Percentiles rank a stretch among this genome's conserved stretches.
phyloP scores from a whole-genome alignment of 2,329 filamentous ascomycete species.

The Penicillium palitans region DNA sequence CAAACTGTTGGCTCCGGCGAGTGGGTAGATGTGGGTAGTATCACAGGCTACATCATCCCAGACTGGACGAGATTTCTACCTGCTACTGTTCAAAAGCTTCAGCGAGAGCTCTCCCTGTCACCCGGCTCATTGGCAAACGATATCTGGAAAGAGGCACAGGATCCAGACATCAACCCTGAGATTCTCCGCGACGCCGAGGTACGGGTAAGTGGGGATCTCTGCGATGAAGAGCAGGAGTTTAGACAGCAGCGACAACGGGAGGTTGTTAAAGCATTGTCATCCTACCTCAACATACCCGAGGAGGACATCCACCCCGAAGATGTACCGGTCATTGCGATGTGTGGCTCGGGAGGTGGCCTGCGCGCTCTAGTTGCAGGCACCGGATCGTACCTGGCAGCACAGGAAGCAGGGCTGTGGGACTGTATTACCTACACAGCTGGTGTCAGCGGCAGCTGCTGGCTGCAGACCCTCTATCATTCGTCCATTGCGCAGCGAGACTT shows the following conservation, averaged over 20 bases:
- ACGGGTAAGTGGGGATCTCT: slow-evolving; percentile 77
- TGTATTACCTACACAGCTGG: slow-evolving; percentile 94
- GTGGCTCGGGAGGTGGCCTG: slow-evolving; percentile 88
- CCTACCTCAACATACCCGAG: slow-evolving; percentile 76
- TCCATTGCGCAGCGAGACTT: slow-evolving; percentile 71
- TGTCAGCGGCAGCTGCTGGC: slow-evolving; percentile 94
- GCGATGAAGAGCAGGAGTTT: slow-evolving; percentile 78
- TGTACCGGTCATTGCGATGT: slow-evolving; percentile 89
- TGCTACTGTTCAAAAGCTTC: slow-evolving; percentile 75
- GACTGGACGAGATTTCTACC: slow-evolving; percentile 79
- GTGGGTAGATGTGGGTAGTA: slow-evolving; percentile 50
- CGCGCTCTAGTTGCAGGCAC: slow-evolving; percentile 87
- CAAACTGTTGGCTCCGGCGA: slow-evolving; percentile 44
- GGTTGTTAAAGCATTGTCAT: slow-evolving; percentile 72
- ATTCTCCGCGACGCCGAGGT: slow-evolving; percentile 80
- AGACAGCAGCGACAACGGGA: slow-evolving; percentile 66
- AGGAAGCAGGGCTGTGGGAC: slow-evolving; percentile 87
- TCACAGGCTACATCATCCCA: slow-evolving; percentile 73
- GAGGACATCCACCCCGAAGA: slow-evolving; percentile 87
- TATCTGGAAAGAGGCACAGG: slow-evolving; percentile 88
- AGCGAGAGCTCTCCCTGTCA: slow-evolving; percentile 81
- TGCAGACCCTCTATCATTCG: slow-evolving; percentile 84
- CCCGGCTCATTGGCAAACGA: slow-evolving; percentile 87
- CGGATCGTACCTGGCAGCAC: slow-evolving; percentile 79
- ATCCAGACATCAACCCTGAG: slow-evolving; percentile 80